Evolutionary conservation across 1,139 yeast genomes (phyloP), one percentile per base, ranked within the genome.

Genomic region (Yamadazyma aaseri): DNA sequence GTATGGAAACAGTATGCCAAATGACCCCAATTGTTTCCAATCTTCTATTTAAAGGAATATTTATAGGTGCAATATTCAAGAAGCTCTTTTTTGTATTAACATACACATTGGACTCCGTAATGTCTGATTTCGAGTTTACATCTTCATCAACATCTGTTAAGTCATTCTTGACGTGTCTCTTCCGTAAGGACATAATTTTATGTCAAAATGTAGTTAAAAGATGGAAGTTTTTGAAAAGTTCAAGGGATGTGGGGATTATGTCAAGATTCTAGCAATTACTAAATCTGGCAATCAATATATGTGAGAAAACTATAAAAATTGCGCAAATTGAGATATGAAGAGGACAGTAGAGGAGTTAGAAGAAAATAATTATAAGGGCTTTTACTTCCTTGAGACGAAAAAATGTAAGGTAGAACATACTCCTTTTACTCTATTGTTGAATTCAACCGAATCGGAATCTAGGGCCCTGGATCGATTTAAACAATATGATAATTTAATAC

Each of bases 1-100:
- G 87, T 28, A 90, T 81, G 3, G 86, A 72, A 17, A 86, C 67
- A 3, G 85, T 78, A 56, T 89, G 96, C 79, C 86, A 77, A 4
- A 86, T 70, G 14, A 90, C 79, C 1, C 81, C 81, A 4, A 82
- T 51, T 1, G 92, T 86, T 50, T 87, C 84, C 20, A 83, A 53
- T 33, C 96, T 60, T 42, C 83, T 67, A 15, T 60, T 51, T 36
- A 77, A 45, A 1, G 90, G 86, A 1, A 79, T 74, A 25, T 63
- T 57, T 29, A 78, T 49, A 0, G 85, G 83, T 0, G 83, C 78
- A 35, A 70, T 53, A 40, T 69, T 55, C 29, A 67, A 38, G 20
- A 48, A 42, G 13, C 32, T 38, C 16, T 32, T 27, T 15, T 25
- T 31, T 3, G 11, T 3, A 5, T 31, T 25, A 8, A 15, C 20